Base-by-base conservation (phyloP, 495 filamentous ascomycete genomes). In the Aspergillus heteromorphus region DNA sequence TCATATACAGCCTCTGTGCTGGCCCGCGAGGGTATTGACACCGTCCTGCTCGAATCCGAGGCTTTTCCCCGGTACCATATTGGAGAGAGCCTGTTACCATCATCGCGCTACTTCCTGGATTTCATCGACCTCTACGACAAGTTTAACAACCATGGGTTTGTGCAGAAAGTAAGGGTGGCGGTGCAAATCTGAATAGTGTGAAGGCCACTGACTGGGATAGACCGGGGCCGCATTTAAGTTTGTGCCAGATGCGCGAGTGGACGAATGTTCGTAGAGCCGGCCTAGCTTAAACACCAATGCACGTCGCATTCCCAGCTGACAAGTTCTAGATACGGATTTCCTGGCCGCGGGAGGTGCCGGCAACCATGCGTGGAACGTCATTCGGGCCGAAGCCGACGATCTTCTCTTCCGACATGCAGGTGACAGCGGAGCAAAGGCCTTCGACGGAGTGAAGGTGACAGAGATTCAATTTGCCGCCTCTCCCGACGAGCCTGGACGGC, bases 341-440 rank as follows among this genome's bases (percentile, higher is more conserved):
- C 2, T 75, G 10, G 74, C 73, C 5, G 63, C 66, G 8, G 63
- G 64, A 17, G 79, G 79, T 5, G 67, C 69, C 21, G 57, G 69
- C 3, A 64, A 59, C 25, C 73, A 78, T 42, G 52, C 77, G 0
- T 83, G 76, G 74, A 83, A 81, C 47, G 73, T 81, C 0, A 60
- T 79, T 29, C 78, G 80, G 2, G 77, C 80, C 34, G 78, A 82
- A 51, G 54, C 72, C 13, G 79, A 83, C 48, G 58, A 82, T 7
- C 20, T 81, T 6, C 67, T 82, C 7, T 80, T 83, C 57, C 51
- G 66, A 17, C 78, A 83, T 55, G 80, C 79, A 6, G 67, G 47
- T 0, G 57, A 70, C 36, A 62, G 65, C 42, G 78, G 78, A 9
- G 80, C 74, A 9, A 62, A 75, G 25, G 62, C 58, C 14, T 81